These are phyloP conservation scores for Articulospora tetracladia DNA, from an alignment of 495 filamentous ascomycete genomes.

Conservation along the genomic window DNA sequence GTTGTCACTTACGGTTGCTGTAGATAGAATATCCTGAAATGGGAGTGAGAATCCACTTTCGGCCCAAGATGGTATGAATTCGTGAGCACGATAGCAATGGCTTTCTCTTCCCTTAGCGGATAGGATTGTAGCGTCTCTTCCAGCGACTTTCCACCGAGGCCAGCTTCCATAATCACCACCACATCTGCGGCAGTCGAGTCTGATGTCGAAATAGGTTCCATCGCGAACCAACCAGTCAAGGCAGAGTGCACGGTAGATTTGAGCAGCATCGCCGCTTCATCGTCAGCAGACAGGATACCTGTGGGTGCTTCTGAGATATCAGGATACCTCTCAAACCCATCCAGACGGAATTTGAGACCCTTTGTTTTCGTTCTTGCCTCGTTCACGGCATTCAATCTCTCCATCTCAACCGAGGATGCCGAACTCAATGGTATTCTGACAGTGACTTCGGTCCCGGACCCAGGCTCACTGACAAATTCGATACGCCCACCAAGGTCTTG, in stretches of 20 bases:
- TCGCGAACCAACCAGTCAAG: constrained; percentile 36
- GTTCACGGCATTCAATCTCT: constrained; percentile 9
- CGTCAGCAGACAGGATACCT: constrained; percentile 25
- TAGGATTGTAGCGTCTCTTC: constrained; percentile 21
- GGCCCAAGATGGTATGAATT: constrained; percentile 16
- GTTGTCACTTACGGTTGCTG: constrained; percentile 31
- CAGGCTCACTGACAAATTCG: constrained; percentile 51
- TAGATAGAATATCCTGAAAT: constrained; percentile 22
- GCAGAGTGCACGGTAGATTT: constrained; percentile 29
- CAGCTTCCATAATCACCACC: constrained; percentile 13
- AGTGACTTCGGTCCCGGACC: constrained; percentile 55
- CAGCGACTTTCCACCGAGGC: constrained; percentile 21
- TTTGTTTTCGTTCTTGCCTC: constrained; percentile 22
- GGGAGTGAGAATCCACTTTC: constrained; percentile 12
- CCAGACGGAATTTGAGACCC: constrained; percentile 28
- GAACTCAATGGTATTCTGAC: constrained; percentile 42
- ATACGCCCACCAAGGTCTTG: constrained; percentile 56
- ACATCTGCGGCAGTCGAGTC: constrained; percentile 6
- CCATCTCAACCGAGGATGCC: constrained; percentile 8
- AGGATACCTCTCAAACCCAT: constrained; percentile 32
- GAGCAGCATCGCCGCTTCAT: constrained; percentile 29
- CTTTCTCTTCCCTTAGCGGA: constrained; percentile 3
- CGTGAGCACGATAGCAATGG: constrained; percentile 27
- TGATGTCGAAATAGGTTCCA: constrained; percentile 23
- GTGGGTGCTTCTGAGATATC: constrained; percentile 32